Base-by-base conservation (phyloP, 192 early-diverging fungal genomes). In the Linnemannia hyalina region DNA sequence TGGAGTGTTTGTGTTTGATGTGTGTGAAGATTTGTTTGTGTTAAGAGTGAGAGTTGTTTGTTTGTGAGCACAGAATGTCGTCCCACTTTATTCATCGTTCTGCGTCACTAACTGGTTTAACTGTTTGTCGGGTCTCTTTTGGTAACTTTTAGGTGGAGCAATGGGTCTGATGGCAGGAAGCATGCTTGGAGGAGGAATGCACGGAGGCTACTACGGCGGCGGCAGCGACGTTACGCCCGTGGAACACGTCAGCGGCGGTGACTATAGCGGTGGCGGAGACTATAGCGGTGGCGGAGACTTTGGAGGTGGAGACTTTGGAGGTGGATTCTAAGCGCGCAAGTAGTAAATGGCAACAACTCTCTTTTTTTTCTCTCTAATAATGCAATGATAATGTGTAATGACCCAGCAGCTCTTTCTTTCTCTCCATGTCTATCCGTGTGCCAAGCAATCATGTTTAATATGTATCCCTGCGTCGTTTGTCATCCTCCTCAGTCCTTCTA, bases 251-350 rank as follows among this genome's bases (percentile, higher is more conserved):
- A 44, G 49, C 10, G 77, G 76, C 9, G 55, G 55, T 8, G 82
- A 74, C 55, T 78, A 55, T 54, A 54, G 74, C 5, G 75, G 81
- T 38, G 76, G 76, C 16, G 60, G 36, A 23, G 75, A 76, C 57
- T 82, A 77, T 77, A 54, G 77, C 2, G 82, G 82, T 22, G 49
- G 49, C 20, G 77, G 76, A 49, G 80, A 75, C 41, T 81, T 81
- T 77, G 76, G 76, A 1, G 82, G 82, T 35, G 78, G 78, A 32
- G 78, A 76, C 63, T 86, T 78, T 79, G 82, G 77, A 22, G 75
- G 80, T 20, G 41, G 38, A 71, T 26, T 29, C 60, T 65, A 29
- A 29, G 60, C n/a, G 13, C 2, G 0, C 26, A 38, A 4, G 47
- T 20, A 49, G 0, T 57, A 23, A 23, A 10, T 26, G 9, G 55